Evolutionary conservation across 192 early-diverging fungal genomes (phyloP).

Genomic region (Backusella liffmaniae): DNA sequence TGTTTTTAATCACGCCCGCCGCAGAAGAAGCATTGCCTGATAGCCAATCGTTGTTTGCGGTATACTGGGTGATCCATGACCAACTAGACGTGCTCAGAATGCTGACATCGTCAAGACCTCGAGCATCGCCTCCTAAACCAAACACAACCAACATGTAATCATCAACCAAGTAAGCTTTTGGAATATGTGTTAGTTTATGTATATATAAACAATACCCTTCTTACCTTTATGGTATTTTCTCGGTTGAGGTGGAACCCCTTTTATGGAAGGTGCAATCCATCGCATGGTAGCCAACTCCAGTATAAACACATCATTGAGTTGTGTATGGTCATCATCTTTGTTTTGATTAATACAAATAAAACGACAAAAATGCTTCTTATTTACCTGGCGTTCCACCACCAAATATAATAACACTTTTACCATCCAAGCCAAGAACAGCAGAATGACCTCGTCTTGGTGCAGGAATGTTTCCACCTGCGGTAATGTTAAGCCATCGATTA

Average conservation of each 20-base stretch:
- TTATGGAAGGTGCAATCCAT: slow-evolving; percentile 29
- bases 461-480: slow-evolving; percentile 35
- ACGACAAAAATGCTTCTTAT: not conserved
- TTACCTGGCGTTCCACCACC: slow-evolving; percentile 25
- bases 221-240: slow-evolving; percentile 35
- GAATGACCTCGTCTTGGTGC: slow-evolving; percentile 32
- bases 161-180: slow-evolving; percentile 23
- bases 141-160: slow-evolving; percentile 29
- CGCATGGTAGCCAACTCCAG: slow-evolving; percentile 16
- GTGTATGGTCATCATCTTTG: slow-evolving; percentile 2
- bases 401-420: slow-evolving; percentile 24
- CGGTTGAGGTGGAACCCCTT: slow-evolving; percentile 24
- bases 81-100: slow-evolving; percentile 22
- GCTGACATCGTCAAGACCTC: slow-evolving; percentile 20
- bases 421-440: slow-evolving; percentile 24
- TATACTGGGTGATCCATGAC: slow-evolving; percentile 31
- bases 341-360: not conserved
- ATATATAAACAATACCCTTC: too few species aligned
- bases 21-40: not conserved
- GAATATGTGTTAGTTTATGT: not conserved
- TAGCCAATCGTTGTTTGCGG: slow-evolving; percentile 9
- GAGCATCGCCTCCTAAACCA: slow-evolving; percentile 7
- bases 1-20: slow-evolving; percentile 7
- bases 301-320: slow-evolving; percentile 31
- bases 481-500: slow-evolving; percentile 23